Evolutionary conservation across 1,284 basidiomycete genomes (phyloP), one percentile per base, ranked within the genome.

Genomic region (Boletus semigastroideus): DNA sequence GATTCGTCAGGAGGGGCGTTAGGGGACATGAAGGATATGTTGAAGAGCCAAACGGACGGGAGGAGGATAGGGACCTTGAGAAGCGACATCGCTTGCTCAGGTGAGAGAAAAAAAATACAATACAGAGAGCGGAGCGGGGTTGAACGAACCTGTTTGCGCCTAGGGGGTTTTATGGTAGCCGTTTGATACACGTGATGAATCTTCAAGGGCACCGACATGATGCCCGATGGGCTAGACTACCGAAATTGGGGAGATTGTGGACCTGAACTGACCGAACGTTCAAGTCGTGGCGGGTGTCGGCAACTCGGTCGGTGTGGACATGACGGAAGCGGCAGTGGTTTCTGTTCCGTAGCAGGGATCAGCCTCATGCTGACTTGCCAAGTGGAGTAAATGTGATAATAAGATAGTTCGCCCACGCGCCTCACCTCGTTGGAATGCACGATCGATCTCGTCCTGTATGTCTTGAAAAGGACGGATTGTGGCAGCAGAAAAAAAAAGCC

Each of bases 1-100:
- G 64, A 64, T 36, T 45, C 7, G 19, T 60, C 41, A 4, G 63
- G 63, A 38, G 63, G 45, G 3, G 61, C 16, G 28, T 30, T 60
- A 3, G 63, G 63, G 16, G 67, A 41, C 25, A 42, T 67, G 31
- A 64, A 69, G 4, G 63, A 54, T 31, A 52, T 19, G 27, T 66
- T 66, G 49, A 65, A 67, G 36, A 67, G 52, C 59, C 62, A 54
- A n/a, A 63, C 16, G 16, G 65, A 66, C 6, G 65, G 47, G 7
- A 66, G 31, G 33, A 65, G 66, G 20, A 69, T 53, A 12, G 49
- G 34, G 20, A 51, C 22, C 40, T 69, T 69, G 44, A 54, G 38
- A 22, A 60, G 39, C 4, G 52, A 51, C 65, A 69, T 69, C 38
- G 27, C 16, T 33, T 20, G 11, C 17, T 17, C 5, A 3, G 17